phyloP scores from a whole-genome alignment of 2,329 filamentous ascomycete species.

The Decorospora gaudefroyi region DNA sequence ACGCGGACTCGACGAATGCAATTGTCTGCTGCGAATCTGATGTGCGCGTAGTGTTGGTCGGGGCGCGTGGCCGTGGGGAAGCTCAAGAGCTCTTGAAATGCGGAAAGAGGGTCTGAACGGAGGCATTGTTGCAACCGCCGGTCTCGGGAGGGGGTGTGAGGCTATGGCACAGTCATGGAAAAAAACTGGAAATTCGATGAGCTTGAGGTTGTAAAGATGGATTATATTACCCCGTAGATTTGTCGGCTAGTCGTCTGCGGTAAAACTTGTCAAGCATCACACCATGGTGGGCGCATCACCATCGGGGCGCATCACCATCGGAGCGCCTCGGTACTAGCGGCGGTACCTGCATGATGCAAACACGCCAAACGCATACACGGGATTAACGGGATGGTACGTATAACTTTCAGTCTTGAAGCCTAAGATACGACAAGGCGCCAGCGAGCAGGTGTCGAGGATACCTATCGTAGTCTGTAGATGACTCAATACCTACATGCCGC shows the following conservation, averaged over 20 bases:
- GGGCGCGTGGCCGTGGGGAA: constrained; percentile 33
- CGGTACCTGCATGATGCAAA: constrained; percentile 23
- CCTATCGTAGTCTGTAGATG: constrained; percentile 17
- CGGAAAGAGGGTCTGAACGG: constrained; percentile 34
- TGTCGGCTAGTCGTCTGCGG: too few species aligned
- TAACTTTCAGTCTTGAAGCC: too few species aligned
- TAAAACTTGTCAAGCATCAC: constrained; percentile 33
- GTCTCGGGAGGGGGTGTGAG: constrained; percentile 1
- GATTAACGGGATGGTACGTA: too few species aligned
- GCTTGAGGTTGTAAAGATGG: too few species aligned
- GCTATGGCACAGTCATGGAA: constrained; percentile 26
- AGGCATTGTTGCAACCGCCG: constrained; percentile 33
- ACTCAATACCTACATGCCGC: constrained; percentile 20
- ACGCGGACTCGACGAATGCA: constrained; percentile 22
- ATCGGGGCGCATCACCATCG: constrained; percentile 12
- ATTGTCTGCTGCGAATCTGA: constrained; percentile 19
- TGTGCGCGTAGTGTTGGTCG: constrained; percentile 27
- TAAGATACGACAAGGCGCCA: too few species aligned
- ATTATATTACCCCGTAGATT: too few species aligned
- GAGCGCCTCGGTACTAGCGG: constrained; percentile 21
- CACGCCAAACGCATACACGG: constrained; percentile 15
- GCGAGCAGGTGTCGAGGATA: too few species aligned
- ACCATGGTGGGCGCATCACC: constrained; percentile 39
- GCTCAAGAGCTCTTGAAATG: constrained; percentile 35
- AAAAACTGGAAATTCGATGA: background rate